phyloP scores from a whole-genome alignment of 805 yeast species.

The Saccharomycopsis malanga region DNA sequence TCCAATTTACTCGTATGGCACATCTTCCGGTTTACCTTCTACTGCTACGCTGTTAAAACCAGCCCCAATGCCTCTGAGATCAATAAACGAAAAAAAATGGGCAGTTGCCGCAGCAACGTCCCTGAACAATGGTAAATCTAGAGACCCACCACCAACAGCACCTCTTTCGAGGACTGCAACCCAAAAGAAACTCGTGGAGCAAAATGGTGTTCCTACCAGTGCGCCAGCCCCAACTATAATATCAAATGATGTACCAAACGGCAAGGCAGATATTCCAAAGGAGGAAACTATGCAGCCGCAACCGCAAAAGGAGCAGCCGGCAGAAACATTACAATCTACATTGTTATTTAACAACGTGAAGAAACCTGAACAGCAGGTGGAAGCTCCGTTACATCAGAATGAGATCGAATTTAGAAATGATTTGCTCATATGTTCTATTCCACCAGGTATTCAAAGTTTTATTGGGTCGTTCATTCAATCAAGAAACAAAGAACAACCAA shows the following conservation, averaged over 20 bases:
- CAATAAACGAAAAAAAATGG: conserved; percentile 50
- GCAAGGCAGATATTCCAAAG: no score
- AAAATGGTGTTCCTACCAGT: not conserved
- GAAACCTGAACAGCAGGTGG: not conserved
- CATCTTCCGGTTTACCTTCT: conserved; percentile 6
- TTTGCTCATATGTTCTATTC: conserved; percentile 15
- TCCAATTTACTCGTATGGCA: not conserved
- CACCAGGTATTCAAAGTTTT: conserved; percentile 31
- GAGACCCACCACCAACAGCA: not conserved
- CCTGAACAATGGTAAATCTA: not conserved
- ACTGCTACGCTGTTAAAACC: conserved; percentile 35
- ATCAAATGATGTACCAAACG: not conserved
- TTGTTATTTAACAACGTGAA: not conserved
- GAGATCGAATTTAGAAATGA: conserved; percentile 7
- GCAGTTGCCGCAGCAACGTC: conserved; percentile 45
- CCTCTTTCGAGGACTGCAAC: not conserved
- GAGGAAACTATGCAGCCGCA: no score
- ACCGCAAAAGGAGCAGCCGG: not conserved
- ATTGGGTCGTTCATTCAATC: conserved; percentile 25
- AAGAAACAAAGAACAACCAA: not conserved
- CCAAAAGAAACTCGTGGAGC: not conserved
- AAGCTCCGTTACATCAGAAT: not conserved
- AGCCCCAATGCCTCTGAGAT: conserved; percentile 46
- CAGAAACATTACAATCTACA: not conserved
- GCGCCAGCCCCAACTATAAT: not conserved